phyloP scores from a whole-genome alignment of 805 yeast species.

The Pichia sporocuriosa region DNA sequence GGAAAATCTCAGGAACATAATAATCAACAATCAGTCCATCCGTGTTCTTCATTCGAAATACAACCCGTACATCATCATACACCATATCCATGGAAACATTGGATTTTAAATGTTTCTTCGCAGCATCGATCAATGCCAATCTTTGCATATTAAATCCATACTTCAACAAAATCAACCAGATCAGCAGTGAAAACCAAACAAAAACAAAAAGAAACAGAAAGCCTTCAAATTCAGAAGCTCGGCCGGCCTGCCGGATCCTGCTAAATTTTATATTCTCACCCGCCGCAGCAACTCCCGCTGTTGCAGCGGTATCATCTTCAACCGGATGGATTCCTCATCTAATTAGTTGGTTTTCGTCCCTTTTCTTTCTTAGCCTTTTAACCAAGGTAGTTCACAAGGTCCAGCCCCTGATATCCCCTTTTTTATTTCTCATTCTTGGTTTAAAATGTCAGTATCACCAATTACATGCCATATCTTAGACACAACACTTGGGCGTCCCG shows the following conservation, averaged over 20 bases:
- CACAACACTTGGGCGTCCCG: slow-evolving; percentile 80
- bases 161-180: neutral
- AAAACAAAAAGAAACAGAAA: too few relatives aligned
- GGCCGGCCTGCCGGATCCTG: too few relatives aligned
- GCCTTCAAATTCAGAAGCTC: too few relatives aligned
- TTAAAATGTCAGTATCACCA: slow-evolving; percentile 33
- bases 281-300: too few relatives aligned
- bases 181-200: too few relatives aligned
- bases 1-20: slow-evolving; percentile 4
- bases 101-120: neutral
- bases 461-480: slow-evolving; percentile 88
- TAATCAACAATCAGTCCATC: neutral
- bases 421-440: neutral
- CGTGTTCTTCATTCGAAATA: neutral
- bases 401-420: neutral
- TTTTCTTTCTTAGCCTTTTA: neutral
- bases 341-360: too few relatives aligned
- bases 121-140: neutral
- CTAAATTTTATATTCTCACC: too few relatives aligned
- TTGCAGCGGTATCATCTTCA: neutral
- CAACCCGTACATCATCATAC: neutral
- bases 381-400: too few relatives aligned
- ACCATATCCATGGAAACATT: neutral
- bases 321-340: too few relatives aligned
- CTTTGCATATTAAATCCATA: neutral